A percentile compares a stretch with the other conserved stretches of the same genome.
Evolutionary conservation across 2,329 filamentous ascomycete genomes (phyloP).

Genomic region (Hortaea sp.): DNA sequence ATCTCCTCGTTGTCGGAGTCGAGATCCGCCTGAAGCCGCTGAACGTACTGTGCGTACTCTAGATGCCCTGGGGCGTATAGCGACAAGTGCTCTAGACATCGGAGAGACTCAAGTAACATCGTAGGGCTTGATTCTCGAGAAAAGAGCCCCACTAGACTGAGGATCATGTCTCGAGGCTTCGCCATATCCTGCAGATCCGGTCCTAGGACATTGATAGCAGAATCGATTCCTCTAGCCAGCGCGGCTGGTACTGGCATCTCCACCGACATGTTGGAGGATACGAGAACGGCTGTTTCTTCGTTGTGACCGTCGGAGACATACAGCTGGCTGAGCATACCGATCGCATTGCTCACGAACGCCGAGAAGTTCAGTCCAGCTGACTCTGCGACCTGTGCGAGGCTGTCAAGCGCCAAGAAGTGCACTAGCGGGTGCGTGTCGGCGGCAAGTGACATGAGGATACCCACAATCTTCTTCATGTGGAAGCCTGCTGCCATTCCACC

Average conservation of each 20-base stretch:
- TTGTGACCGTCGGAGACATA: conserved; percentile 91
- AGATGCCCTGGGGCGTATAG: conserved; percentile 84
- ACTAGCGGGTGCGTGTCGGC: conserved; percentile 92
- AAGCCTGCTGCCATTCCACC: conserved; percentile 96
- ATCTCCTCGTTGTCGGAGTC: conserved; percentile 59
- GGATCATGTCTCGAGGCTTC: conserved; percentile 84
- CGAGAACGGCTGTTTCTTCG: conserved; percentile 64
- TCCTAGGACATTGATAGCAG: conserved; percentile 91
- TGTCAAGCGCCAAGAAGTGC: conserved; percentile 93
- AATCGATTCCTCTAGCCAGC: conserved; percentile 80
- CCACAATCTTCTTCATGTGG: conserved; percentile 93
- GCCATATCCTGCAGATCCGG: conserved; percentile 88
- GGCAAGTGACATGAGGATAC: conserved; percentile 93
- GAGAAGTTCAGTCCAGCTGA: conserved; percentile 89
- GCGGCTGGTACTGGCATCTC: conserved; percentile 73
- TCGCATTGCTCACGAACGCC: conserved; percentile 75
- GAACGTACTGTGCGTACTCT: conserved; percentile 75
- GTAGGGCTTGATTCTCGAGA: conserved; percentile 56
- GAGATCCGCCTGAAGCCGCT: conserved; percentile 67
- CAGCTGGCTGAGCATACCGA: conserved; percentile 88
- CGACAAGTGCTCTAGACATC: conserved; percentile 81
- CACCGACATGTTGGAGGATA: conserved; percentile 83
- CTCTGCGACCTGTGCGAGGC: conserved; percentile 74
- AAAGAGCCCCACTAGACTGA: conserved; percentile 77
- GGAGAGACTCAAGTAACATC: conserved; percentile 66